Base-by-base conservation (phyloP, 164 flowering plant species). In the Santalum album region DNA sequence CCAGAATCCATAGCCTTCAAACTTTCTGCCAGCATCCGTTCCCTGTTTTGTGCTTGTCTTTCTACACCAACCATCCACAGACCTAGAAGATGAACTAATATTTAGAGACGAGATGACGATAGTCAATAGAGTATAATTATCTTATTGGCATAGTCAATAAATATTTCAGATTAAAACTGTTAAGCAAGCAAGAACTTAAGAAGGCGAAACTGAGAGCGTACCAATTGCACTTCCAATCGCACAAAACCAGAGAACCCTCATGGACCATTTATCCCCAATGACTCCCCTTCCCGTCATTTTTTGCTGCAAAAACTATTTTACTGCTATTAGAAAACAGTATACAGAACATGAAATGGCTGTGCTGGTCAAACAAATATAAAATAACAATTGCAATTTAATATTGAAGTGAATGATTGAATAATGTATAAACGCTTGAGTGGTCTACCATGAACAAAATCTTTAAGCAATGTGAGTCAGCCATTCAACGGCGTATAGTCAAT, bases 261-360 rank as follows among this genome's bases (percentile, higher is more conserved):
- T 61, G 29, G 95, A 84, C 98, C 98, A 91, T 73, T 79, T 88
- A 69, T 91, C 96, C 39, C 74, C 73, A 57, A 91, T 67, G 15
- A 77, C 76, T 67, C 95, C 96, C 72, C 98, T 72, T 55, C 59
- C 27, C 18, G 35, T 42, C 69, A 71, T 83, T 76, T 73, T 25
- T 42, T 51, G 27, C 65, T 54, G 59, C 54, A 63, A 61, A 45
- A 54, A 25, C 18, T 12, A 50, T n/a, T 19, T 23, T 40, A 55
- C 14, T 27, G 10, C 29, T 47, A 42, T 29, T 46, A 7, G 12
- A 32, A 57, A 16, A 48, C 25, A 27, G 49, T 53, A 65, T 20
- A 34, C 17, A 39, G 39, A 49, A 49, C 25, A 17, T 18, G 12
- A 18, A 17, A 42, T 42, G 20, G 21, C 42, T 14, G 3, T 10